These are phyloP conservation scores for Fusarium marasasianum DNA, from an alignment of 2,329 filamentous ascomycete genomes.

Conservation along the genomic window DNA sequence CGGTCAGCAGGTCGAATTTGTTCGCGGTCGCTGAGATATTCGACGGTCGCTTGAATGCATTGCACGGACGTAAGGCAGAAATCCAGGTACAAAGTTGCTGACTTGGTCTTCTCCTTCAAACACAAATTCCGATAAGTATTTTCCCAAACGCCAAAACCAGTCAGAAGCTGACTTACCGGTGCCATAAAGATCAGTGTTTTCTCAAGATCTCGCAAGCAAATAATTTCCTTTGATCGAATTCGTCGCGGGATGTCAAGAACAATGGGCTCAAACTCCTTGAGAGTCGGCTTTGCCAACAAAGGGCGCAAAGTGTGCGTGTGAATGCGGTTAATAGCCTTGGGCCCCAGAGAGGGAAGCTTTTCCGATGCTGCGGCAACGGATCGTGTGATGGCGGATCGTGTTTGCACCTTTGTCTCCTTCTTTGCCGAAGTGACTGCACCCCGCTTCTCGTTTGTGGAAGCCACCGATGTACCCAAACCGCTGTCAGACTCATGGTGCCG, in stretches of 20 bases:
- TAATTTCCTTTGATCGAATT: constrained; percentile 85
- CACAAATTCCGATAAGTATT: constrained; percentile 75
- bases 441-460: constrained; percentile 65
- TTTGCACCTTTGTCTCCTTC: constrained; percentile 52
- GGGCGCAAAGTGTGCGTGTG: constrained; percentile 81
- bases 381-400: constrained; percentile 62
- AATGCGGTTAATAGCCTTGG: constrained; percentile 79
- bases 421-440: constrained; percentile 53
- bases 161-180: constrained; percentile 82
- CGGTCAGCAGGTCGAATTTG: constrained; percentile 85
- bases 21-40: constrained; percentile 85
- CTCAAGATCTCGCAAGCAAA: constrained; percentile 91
- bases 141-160: constrained; percentile 66
- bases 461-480: constrained; percentile 85
- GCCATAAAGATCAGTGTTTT: constrained; percentile 92
- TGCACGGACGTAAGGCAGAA: constrained; percentile 92
- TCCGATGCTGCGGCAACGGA: constrained; percentile 62
- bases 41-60: constrained; percentile 89
- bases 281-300: constrained; percentile 74
- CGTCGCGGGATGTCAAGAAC: constrained; percentile 80
- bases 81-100: constrained; percentile 76
- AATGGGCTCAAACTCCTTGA: constrained; percentile 84
- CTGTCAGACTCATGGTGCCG: constrained; percentile 84
- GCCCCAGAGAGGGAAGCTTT: constrained; percentile 70
- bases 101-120: constrained; percentile 81